A percentile compares a stretch with the other conserved stretches of the same genome.
Conservation (phyloP, 192 early-diverging fungal genomes). For the Nowakowskiella sp. region DNA sequence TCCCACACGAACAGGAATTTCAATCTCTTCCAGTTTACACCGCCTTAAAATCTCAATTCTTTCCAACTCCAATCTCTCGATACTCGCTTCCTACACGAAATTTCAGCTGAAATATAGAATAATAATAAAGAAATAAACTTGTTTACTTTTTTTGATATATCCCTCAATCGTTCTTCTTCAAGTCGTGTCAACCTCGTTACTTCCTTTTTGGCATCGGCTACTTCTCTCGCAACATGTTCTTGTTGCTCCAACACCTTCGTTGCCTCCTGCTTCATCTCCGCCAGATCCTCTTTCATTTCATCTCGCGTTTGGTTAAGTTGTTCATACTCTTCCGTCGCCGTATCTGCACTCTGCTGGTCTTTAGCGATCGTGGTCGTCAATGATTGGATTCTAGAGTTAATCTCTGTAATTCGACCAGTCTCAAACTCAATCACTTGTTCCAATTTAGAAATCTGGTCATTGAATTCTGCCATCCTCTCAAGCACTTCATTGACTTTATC, state of each 20-base stretch:
- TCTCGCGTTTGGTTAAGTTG: constrained; percentile 33
- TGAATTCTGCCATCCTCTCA: constrained; percentile 28
- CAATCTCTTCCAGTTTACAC: constrained; percentile 92
- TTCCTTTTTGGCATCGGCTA: constrained; percentile 49
- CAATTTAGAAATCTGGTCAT: constrained; percentile 24
- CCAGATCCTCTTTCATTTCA: constrained; percentile 39
- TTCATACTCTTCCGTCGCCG: constrained; percentile 30
- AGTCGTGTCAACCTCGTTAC: constrained; percentile 42
- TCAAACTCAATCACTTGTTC: constrained; percentile 5
- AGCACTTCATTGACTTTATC: constrained; percentile 31
- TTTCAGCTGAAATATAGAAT: too few species aligned
- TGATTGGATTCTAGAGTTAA: too few species aligned
- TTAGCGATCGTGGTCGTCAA: constrained; percentile 7
- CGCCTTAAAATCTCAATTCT: constrained; percentile 68
- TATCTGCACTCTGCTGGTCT: background rate
- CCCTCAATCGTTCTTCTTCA: too few species aligned
- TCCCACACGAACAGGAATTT: constrained; percentile 69
- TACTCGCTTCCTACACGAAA: constrained; percentile 55
- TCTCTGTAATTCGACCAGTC: too few species aligned
- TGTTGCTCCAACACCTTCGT: too few species aligned
- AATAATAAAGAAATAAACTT: too few species aligned
- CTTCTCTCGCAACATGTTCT: constrained; percentile 44
- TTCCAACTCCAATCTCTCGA: constrained; percentile 74
- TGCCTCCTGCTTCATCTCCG: constrained; percentile 33
- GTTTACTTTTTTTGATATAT: too few species aligned